Percentiles rank a stretch among this genome's conserved stretches.
Evolutionary conservation across 163 green algal genomes (phyloP).

Genomic region (Picocystis sp.): DNA sequence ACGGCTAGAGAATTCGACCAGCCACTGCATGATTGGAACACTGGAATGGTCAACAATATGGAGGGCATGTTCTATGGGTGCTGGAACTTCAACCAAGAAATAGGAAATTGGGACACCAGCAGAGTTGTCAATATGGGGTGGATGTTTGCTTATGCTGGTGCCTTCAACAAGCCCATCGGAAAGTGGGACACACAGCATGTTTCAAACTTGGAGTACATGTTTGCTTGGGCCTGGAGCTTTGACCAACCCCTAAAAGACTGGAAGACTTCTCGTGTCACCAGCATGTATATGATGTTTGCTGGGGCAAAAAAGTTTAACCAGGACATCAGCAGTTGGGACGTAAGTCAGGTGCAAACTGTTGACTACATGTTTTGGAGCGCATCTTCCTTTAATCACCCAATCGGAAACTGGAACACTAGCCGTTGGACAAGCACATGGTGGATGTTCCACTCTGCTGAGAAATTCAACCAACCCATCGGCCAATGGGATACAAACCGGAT

Average conservation of each 20-base stretch:
- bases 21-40: too few species aligned
- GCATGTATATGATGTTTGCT: too few species aligned
- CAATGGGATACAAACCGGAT: slow-evolving; percentile 3
- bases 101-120: slow-evolving; percentile 2
- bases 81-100: slow-evolving; percentile 5
- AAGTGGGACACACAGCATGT: slow-evolving; percentile 4
- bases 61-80: slow-evolving; percentile 5
- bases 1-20: not conserved
- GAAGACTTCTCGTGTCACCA: too few species aligned
- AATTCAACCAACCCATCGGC: slow-evolving; percentile 8
- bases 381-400: too few species aligned
- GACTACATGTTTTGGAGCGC: too few species aligned
- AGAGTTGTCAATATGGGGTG: slow-evolving; percentile 9
- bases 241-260: too few species aligned
- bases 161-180: slow-evolving; percentile 8
- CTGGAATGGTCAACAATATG: not conserved
- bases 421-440: not conserved
- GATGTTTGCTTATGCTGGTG: slow-evolving; percentile 8
- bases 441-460: slow-evolving; percentile 6
- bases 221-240: not conserved
- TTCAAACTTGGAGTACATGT: not conserved
- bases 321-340: too few species aligned
- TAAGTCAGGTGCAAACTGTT: too few species aligned
- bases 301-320: too few species aligned
- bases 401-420: too few species aligned